Base-by-base conservation (phyloP, 495 filamentous ascomycete genomes). In the Aspergillus nanangensis region DNA sequence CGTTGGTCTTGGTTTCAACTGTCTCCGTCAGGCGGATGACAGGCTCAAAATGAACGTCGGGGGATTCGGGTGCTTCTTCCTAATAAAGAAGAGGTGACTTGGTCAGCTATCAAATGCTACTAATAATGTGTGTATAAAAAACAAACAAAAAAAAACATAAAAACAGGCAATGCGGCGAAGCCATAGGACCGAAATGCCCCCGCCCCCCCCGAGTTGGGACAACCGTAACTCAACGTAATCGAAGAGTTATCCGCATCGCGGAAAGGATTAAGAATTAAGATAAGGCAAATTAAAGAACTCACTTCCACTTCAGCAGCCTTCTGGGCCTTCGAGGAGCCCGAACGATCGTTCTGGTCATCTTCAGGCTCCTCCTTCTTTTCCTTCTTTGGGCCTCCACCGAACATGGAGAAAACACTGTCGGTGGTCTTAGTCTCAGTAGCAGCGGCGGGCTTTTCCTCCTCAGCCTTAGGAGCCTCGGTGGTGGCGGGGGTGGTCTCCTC, bases 1-100 rank as follows among this genome's bases (percentile, higher is more conserved):
- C 94, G 69, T 96, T 93, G 69, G 93, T 97, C 80, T 95, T 95
- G 58, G 82, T 86, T 62, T 96, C 90, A 41, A 97, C 86, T 74
- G 93, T 90, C 77, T 97, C 88, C 38, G 90, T 95, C 59, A 99
- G 77, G 66, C 78, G 88, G 62, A 94, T 87, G 50, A 98, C 88
- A 43, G 93, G 93, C 75, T 96, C 89, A 73, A 97, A 98, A 72
- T 97, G 85, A 50, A 96, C 88, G 47, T 97, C 91, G 37, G 87
- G 86, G 35, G 87, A 89, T 59, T 94, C 87, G 48, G 84, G 83
- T 33, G 80, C 76, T 55, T 87, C 90, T 35, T 83, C 83, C 53
- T 77, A 32, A 46, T 22, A 25, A 35, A 32, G 19, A 39, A 37
- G 44, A 25, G 13, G 36, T 37, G 39, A 31, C 33, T 25, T 13